phyloP scores from a whole-genome alignment of 2,329 filamentous ascomycete genomes.

The Immersiporthe knoxdaviesiana region DNA sequence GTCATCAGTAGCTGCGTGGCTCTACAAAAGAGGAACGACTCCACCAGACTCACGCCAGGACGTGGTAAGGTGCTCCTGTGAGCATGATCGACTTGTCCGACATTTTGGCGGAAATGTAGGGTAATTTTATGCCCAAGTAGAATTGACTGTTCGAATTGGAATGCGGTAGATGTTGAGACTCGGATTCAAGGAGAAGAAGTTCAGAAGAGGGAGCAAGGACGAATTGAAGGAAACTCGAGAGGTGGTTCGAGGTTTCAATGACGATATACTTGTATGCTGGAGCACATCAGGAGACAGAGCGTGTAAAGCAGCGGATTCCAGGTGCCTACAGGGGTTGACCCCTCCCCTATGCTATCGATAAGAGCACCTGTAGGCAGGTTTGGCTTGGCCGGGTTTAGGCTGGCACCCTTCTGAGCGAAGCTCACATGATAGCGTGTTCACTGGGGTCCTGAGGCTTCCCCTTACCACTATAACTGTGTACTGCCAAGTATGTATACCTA shows the following conservation, averaged over 20 bases:
- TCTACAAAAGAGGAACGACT: background rate
- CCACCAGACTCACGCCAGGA: constrained; percentile 63
- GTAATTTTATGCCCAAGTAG: background rate
- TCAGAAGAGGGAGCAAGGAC: background rate
- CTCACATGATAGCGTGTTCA: constrained; percentile 28
- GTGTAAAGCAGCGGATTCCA: background rate
- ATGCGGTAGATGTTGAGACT: background rate
- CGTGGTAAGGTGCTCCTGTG: constrained; percentile 73
- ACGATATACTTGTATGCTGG: constrained; percentile 4
- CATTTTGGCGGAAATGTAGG: constrained; percentile 44
- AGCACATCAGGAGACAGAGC: background rate
- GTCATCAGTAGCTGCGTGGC: constrained; percentile 25
- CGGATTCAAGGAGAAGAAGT: no score
- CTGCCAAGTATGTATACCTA: constrained; percentile 4
- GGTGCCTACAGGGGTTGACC: background rate
- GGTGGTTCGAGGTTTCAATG: constrained; percentile 1
- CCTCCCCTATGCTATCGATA: constrained; percentile 18
- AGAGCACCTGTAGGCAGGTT: constrained; percentile 3
- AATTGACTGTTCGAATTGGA: background rate
- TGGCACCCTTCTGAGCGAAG: constrained; percentile 1
- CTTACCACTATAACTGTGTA: background rate
- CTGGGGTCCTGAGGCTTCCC: constrained; percentile 7
- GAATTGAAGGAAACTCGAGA: background rate
- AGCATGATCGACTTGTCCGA: constrained; percentile 54
- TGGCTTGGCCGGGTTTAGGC: background rate